Conservation (phyloP, 306 rosid species). For the Prunus campanulata region DNA sequence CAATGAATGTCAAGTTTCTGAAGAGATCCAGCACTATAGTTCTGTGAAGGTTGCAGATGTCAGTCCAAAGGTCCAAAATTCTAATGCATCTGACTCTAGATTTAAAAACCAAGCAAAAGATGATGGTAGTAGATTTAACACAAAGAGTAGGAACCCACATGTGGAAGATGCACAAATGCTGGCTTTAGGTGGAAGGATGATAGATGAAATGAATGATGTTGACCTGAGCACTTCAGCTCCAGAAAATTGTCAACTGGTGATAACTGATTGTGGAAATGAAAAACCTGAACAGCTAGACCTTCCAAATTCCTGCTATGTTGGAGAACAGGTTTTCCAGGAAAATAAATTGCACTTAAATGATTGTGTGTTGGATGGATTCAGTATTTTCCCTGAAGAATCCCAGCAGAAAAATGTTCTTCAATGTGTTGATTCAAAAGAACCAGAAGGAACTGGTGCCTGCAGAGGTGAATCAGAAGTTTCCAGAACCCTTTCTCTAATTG, state of each 20-base stretch:
- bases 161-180: conserved; percentile 33
- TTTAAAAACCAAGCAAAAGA: conserved; percentile 30
- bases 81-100: conserved; percentile 20
- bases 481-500: conserved; percentile 4
- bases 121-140: conserved; percentile 23
- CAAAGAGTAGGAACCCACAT: conserved; percentile 1
- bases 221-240: conserved; percentile 27
- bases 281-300: conserved; percentile 22
- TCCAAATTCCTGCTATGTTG: conserved; percentile 1
- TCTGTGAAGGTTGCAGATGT: conserved; percentile 24
- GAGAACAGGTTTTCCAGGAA: conserved; percentile 26
- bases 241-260: conserved; percentile 4
- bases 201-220: conserved; percentile 27
- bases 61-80: conserved; percentile 22
- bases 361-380: not conserved
- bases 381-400: conserved; percentile 1
- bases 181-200: conserved; percentile 18
- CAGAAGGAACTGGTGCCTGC: conserved; percentile 13
- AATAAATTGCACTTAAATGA: not conserved
- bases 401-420: conserved; percentile 1
- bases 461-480: conserved; percentile 17
- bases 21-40: conserved; percentile 25
- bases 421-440: not conserved
- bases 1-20: conserved; percentile 27
- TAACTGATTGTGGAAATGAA: not conserved